Conservation (phyloP, 2,329 filamentous ascomycete genomes). For the Zasmidium angulare region DNA sequence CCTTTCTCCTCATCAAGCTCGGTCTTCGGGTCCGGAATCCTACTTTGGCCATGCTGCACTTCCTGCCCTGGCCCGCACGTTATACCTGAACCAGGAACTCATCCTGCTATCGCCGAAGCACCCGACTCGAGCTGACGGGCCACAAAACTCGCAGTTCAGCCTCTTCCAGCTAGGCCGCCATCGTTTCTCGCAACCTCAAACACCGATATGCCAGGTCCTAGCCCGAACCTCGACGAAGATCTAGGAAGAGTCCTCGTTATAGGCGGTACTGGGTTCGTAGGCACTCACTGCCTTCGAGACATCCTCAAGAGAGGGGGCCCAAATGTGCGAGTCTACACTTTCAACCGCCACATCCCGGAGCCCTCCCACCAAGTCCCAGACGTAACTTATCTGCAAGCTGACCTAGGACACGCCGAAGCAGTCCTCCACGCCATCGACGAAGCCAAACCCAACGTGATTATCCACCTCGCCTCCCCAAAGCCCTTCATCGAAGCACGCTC, state of each 20-base stretch:
- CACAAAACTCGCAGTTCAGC: too few species aligned
- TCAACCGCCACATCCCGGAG: neutral
- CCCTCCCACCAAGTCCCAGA: neutral
- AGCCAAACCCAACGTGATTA: neutral
- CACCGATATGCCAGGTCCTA: neutral
- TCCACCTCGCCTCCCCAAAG: neutral
- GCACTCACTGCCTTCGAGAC: neutral
- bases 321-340: neutral
- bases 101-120: too few species aligned
- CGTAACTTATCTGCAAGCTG: neutral
- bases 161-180: too few species aligned
- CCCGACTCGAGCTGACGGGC: too few species aligned
- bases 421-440: neutral
- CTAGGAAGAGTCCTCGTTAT: neutral
- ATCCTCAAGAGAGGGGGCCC: neutral
- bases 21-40: too few species aligned
- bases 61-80: too few species aligned
- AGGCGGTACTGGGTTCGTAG: neutral
- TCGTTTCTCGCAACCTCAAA: too few species aligned
- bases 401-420: neutral
- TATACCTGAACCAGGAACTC: too few species aligned
- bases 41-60: too few species aligned
- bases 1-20: too few species aligned
- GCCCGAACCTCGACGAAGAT: neutral
- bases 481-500: neutral